Base-by-base conservation (phyloP, 1,139 yeast genomes). In the Suhomyces bokatorum region DNA sequence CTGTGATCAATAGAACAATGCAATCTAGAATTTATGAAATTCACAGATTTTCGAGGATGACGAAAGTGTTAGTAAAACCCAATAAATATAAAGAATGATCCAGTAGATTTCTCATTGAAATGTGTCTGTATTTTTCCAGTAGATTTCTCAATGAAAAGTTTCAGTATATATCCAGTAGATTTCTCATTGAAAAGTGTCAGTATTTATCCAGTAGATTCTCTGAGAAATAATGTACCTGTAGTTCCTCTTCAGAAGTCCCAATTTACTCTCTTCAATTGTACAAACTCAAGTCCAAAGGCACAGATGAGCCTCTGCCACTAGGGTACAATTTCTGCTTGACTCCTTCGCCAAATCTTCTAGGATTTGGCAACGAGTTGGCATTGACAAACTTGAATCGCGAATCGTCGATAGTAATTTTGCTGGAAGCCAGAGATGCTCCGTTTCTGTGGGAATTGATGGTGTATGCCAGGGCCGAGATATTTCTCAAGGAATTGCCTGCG, bases 231-330 rank as follows among this genome's bases (percentile, higher is more conserved):
- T n/a, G n/a, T n/a, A n/a, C n/a, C n/a, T n/a, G n/a, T n/a, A n/a
- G n/a, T n/a, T n/a, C n/a, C n/a, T n/a, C n/a, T n/a, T n/a, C n/a
- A n/a, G n/a, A n/a, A n/a, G n/a, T n/a, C n/a, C n/a, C n/a, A n/a
- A n/a, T n/a, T 7, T 29, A 9, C 8, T 14, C 9, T 3, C 12
- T 15, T 27, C 22, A 43, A 15, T n/a, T 22, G 27, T 27, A 45
- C 12, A 42, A 30, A 36, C 48, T 39, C 52, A 91, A 70, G 56
- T 89, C 83, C 54, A 93, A 70, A 1, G 98, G 98, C 33, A 93
- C 95, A 28, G 97, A 88, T 27, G 91, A 82, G 2, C 99, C 99
- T 59, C 97, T 79, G 7, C 99, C 98, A 69, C 97, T 88, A 12
- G 97, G 97, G 66, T 93, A 93, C 54, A 89, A 70, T 62, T 91